These are phyloP conservation scores for Scutellaria baicalensis DNA, from an alignment of 257 asterid genomes.

Conservation along the genomic window DNA sequence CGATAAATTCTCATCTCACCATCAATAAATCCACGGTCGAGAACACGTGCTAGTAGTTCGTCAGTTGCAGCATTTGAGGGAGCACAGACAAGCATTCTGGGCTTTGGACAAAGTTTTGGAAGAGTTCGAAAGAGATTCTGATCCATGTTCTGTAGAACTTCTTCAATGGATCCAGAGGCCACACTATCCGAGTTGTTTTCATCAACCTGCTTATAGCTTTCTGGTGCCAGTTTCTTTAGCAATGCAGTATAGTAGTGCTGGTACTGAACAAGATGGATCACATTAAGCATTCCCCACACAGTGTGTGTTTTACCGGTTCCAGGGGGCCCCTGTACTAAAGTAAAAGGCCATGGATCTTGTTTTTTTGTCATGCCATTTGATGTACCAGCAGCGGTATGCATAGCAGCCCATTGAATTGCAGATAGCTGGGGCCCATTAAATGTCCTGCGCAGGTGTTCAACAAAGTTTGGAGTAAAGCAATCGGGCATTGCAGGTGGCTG, in stretches of 20 bases:
- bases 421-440: slow-evolving; percentile 87
- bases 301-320: slow-evolving; percentile 99
- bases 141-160: slow-evolving; percentile 96
- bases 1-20: slow-evolving; percentile 98
- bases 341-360: slow-evolving; percentile 98
- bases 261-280: slow-evolving; percentile 96
- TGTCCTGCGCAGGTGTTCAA: slow-evolving; percentile 63
- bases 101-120: slow-evolving; percentile 97
- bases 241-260: slow-evolving; percentile 96
- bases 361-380: slow-evolving; percentile 64
- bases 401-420: slow-evolving; percentile 99
- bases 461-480: slow-evolving; percentile 88
- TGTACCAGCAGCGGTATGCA: slow-evolving; percentile 94
- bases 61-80: slow-evolving; percentile 99
- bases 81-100: slow-evolving; percentile 99
- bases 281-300: slow-evolving; percentile 99
- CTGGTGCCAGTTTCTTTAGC: slow-evolving; percentile 95
- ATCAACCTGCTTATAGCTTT: slow-evolving; percentile 82
- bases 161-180: slow-evolving; percentile 91
- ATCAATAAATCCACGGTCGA: slow-evolving; percentile 95
- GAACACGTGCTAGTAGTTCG: slow-evolving; percentile 91
- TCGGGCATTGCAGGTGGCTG: slow-evolving; percentile 97
- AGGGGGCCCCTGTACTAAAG: slow-evolving; percentile 98
- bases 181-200: slow-evolving; percentile 64
- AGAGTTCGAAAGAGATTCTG: slow-evolving; percentile 92